A percentile compares a stretch with the other conserved stretches of the same genome.
These are phyloP conservation scores for Leishmania turanica DNA, from an alignment of 208 protist species.

Conservation along the genomic window DNA sequence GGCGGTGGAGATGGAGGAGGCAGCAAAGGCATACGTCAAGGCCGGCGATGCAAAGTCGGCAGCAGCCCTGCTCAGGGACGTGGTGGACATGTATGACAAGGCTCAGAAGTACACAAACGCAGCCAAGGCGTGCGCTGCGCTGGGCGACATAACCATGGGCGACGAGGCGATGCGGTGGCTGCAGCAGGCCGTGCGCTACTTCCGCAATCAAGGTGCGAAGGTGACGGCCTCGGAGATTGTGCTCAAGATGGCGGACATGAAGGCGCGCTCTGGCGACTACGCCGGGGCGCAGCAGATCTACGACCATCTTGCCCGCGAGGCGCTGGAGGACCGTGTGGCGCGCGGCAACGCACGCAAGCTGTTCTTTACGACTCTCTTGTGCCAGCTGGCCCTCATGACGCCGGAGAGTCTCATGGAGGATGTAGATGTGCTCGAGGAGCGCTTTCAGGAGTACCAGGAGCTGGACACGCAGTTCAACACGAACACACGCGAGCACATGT, in stretches of 20 bases:
- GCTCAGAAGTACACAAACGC: slow-evolving; percentile 64
- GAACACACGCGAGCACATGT: slow-evolving; percentile 86
- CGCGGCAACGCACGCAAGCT: slow-evolving; percentile 75
- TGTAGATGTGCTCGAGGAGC: slow-evolving; percentile 66
- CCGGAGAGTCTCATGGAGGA: slow-evolving; percentile 61
- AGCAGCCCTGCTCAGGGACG: slow-evolving; percentile 35
- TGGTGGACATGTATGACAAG: slow-evolving; percentile 71
- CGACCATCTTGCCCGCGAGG: slow-evolving; percentile 70
- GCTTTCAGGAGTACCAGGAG: slow-evolving; percentile 83
- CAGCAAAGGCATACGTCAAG: slow-evolving; percentile 61
- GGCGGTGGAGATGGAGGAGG: slow-evolving; percentile 70
- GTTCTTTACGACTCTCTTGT: slow-evolving; percentile 83
- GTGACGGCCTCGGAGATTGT: slow-evolving; percentile 71
- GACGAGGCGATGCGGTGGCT: slow-evolving; percentile 74
- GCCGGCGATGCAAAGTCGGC: slow-evolving; percentile 44
- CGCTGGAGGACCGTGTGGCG: slow-evolving; percentile 73
- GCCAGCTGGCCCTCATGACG: slow-evolving; percentile 74
- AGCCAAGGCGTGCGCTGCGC: slow-evolving; percentile 64
- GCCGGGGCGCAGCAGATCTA: slow-evolving; percentile 62
- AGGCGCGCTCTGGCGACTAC: slow-evolving; percentile 73
- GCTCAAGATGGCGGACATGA: slow-evolving; percentile 75
- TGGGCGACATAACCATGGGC: slow-evolving; percentile 63
- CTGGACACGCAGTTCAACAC: slow-evolving; percentile 89
- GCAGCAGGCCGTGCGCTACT: slow-evolving; percentile 67
- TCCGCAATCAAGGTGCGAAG: slow-evolving; percentile 64